Evolutionary conservation across 2,329 filamentous ascomycete genomes (phyloP).

Genomic region (Sporothrix sp.): DNA sequence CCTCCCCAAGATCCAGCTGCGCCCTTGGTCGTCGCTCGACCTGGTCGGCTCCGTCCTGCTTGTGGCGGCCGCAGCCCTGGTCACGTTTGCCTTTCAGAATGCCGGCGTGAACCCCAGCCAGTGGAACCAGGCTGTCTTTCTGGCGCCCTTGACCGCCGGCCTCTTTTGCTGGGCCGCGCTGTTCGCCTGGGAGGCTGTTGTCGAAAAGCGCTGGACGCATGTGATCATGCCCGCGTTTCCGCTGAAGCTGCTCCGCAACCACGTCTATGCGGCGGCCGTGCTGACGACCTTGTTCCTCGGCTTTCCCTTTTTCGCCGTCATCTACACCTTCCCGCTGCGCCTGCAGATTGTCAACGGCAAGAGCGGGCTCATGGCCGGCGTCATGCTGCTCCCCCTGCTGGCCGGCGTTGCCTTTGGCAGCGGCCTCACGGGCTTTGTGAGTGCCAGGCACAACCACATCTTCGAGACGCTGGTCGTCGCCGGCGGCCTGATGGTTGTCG

Average conservation of each 20-base stretch:
- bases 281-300: slow-evolving; percentile 39
- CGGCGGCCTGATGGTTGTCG: slow-evolving; percentile 34
- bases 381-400: slow-evolving; percentile 46
- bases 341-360: slow-evolving; percentile 40
- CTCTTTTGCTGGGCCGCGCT: slow-evolving; percentile 28
- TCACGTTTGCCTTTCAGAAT: slow-evolving; percentile 50
- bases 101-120: slow-evolving; percentile 28
- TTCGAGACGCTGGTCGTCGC: slow-evolving; percentile 35
- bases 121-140: slow-evolving; percentile 35
- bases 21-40: slow-evolving; percentile 42
- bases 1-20: slow-evolving; percentile 29
- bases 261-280: slow-evolving; percentile 33
- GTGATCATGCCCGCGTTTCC: slow-evolving; percentile 37
- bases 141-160: slow-evolving; percentile 33
- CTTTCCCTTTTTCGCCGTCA: slow-evolving; percentile 39
- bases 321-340: slow-evolving; percentile 41
- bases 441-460: slow-evolving; percentile 31
- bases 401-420: slow-evolving; percentile 39
- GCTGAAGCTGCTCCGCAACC: slow-evolving; percentile 37
- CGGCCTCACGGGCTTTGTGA: slow-evolving; percentile 32
- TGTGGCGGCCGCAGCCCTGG: slow-evolving; percentile 42
- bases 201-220: slow-evolving; percentile 24
- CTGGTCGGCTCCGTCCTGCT: slow-evolving; percentile 43
- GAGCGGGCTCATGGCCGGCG: slow-evolving; percentile 35
- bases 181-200: slow-evolving; percentile 31